Conservation (phyloP, 345 rosid species). For the Toxicodendron radicans region DNA sequence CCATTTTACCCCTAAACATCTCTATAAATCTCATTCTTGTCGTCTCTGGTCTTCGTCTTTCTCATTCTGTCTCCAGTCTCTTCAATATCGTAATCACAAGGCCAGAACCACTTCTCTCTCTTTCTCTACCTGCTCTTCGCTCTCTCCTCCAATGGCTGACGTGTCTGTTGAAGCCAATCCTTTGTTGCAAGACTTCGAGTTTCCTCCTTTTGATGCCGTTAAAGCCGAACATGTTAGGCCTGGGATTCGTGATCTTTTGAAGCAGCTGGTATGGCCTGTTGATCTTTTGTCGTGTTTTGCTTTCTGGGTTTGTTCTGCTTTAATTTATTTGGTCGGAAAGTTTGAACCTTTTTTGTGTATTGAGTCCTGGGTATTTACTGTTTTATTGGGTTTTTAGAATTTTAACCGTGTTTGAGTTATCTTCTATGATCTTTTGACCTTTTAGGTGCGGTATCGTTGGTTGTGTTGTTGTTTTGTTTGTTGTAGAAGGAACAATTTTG, state of each 20-base stretch:
- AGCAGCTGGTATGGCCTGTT: conserved; percentile 50
- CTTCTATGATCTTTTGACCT: background rate
- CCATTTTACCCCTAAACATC: conserved; percentile 33
- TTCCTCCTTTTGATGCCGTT: conserved; percentile 75
- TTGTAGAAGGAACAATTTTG: background rate
- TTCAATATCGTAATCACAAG: conserved; percentile 15
- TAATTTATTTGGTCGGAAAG: background rate
- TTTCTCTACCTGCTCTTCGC: conserved; percentile 19
- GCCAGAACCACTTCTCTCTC: conserved; percentile 28
- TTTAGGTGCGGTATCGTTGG: background rate
- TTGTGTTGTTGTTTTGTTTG: background rate
- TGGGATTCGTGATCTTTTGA: conserved; percentile 67
- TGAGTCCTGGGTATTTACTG: background rate
- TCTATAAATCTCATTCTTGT: conserved; percentile 36
- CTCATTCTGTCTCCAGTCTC: conserved; percentile 36
- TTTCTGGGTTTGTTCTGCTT: background rate
- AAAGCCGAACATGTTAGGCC: conserved; percentile 73
- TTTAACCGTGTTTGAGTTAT: background rate
- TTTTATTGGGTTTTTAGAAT: background rate
- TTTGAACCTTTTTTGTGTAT: background rate
- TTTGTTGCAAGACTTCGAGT: conserved; percentile 64
- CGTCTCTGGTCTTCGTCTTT: conserved; percentile 58
- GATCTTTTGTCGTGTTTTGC: background rate
- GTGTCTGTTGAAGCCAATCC: conserved; percentile 52
- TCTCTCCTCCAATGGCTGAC: conserved; percentile 25